A percentile compares a stretch with the other conserved stretches of the same genome.
Conservation (phyloP, 2,329 filamentous ascomycete species). For the Apiospora koreana region DNA sequence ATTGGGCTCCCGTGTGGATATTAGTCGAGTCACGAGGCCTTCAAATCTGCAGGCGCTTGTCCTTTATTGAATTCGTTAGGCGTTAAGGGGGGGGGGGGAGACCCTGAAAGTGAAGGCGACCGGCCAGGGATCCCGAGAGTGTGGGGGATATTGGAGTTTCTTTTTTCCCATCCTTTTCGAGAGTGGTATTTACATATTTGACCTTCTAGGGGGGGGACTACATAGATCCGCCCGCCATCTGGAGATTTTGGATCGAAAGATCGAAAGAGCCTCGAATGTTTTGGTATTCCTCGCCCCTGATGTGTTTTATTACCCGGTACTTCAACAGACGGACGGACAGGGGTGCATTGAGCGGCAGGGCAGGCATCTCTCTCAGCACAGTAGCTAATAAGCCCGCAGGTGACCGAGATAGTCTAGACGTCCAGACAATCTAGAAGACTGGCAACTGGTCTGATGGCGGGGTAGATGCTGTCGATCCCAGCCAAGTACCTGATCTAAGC, state of each 20-base stretch:
- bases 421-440: background rate
- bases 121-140: background rate
- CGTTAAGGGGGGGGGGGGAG: slow-evolving; percentile 18
- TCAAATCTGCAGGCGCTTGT: slow-evolving; percentile 17
- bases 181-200: background rate
- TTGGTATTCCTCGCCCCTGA: no score
- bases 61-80: slow-evolving; percentile 13
- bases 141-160: background rate
- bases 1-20: background rate
- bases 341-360: background rate
- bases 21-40: slow-evolving; percentile 19
- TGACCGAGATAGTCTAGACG: background rate
- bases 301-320: background rate
- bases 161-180: background rate
- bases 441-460: background rate
- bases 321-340: background rate
- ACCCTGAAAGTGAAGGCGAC: slow-evolving; percentile 14
- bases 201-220: background rate
- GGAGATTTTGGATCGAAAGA: background rate
- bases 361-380: background rate
- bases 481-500: background rate
- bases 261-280: slow-evolving; percentile 5
- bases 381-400: background rate
- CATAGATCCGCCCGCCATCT: background rate
- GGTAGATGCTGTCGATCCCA: background rate